Percentiles rank a stretch among this genome's conserved stretches.
phyloP scores from a whole-genome alignment of 2,329 filamentous ascomycete genomes.

The Hypoxylon sp. region DNA sequence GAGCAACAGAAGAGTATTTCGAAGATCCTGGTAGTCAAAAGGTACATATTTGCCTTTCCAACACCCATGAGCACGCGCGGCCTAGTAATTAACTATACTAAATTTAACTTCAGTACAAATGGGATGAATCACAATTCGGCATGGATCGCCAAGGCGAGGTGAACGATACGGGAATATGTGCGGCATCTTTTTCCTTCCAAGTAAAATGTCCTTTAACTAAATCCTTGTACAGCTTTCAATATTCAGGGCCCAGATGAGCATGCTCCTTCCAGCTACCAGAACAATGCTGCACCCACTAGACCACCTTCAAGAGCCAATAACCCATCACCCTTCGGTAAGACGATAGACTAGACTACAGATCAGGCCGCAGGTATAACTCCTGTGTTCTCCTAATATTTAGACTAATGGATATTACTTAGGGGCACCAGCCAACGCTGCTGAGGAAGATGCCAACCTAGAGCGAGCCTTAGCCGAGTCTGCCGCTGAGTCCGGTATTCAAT shows the following conservation, averaged over 20 bases:
- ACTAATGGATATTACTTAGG: conserved; percentile 55
- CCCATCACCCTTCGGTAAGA: conserved; percentile 69
- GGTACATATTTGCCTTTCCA: conserved; percentile 49
- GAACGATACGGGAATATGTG: conserved; percentile 63
- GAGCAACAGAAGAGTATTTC: conserved; percentile 68
- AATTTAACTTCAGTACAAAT: conserved; percentile 61
- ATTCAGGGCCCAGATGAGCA: conserved; percentile 68
- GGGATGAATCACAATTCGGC: conserved; percentile 70
- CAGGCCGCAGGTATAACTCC: conserved; percentile 60
- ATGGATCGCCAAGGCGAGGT: conserved; percentile 67
- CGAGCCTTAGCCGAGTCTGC: conserved; percentile 71
- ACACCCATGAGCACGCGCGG: not conserved
- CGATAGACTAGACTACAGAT: conserved; percentile 64
- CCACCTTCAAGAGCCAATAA: conserved; percentile 74
- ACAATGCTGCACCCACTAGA: conserved; percentile 67
- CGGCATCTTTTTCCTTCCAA: conserved; percentile 40
- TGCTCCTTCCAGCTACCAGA: conserved; percentile 59
- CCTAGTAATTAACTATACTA: conserved; percentile 16
- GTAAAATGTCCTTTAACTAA: conserved; percentile 24
- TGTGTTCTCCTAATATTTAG: conserved; percentile 31
- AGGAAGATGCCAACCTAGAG: conserved; percentile 71
- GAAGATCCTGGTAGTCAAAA: conserved; percentile 62
- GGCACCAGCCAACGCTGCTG: conserved; percentile 57
- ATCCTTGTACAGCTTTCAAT: conserved; percentile 63
- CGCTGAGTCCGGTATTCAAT: conserved; percentile 64